Evolutionary conservation across 75 land plant genomes (phyloP).

Genomic region (Gnetum montanum): DNA sequence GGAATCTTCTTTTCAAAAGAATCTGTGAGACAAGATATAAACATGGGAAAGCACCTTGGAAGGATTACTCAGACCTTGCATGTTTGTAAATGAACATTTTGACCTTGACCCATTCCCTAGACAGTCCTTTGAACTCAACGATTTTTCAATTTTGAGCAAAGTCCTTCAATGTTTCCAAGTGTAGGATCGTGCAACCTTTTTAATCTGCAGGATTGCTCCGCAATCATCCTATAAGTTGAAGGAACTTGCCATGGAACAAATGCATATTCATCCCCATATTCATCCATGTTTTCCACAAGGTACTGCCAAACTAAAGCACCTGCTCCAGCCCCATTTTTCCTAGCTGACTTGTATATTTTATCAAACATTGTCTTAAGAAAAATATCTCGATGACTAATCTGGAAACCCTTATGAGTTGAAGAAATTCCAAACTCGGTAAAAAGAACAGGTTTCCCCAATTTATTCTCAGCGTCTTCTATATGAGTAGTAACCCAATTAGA

Average conservation of each 20-base stretch:
- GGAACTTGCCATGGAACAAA: conserved; percentile 43
- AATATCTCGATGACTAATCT: conserved; percentile 20
- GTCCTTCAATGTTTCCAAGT: background rate
- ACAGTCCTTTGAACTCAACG: background rate
- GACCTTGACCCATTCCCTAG: background rate
- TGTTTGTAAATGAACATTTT: background rate
- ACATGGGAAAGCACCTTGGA: too few relatives aligned
- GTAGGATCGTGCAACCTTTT: conserved; percentile 7
- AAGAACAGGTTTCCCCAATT: conserved; percentile 62
- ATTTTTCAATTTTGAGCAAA: conserved; percentile 2
- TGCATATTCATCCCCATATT: conserved; percentile 45
- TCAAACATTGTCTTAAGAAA: conserved; percentile 37
- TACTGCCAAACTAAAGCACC: conserved; percentile 81
- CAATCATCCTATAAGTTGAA: conserved; percentile 24
- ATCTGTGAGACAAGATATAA: too few relatives aligned
- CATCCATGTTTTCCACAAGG: conserved; percentile 42
- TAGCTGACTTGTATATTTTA: conserved; percentile 45
- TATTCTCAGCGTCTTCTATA: conserved; percentile 38
- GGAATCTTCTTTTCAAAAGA: too few relatives aligned
- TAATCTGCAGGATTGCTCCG: conserved; percentile 45
- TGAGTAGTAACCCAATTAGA: conserved; percentile 57
- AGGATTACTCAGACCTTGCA: background rate
- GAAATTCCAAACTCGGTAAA: conserved; percentile 66
- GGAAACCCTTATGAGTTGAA: conserved; percentile 12
- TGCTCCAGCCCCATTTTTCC: conserved; percentile 45